Base-by-base conservation (phyloP, 495 filamentous ascomycete genomes). In the Trichodelitschia bisporula region DNA sequence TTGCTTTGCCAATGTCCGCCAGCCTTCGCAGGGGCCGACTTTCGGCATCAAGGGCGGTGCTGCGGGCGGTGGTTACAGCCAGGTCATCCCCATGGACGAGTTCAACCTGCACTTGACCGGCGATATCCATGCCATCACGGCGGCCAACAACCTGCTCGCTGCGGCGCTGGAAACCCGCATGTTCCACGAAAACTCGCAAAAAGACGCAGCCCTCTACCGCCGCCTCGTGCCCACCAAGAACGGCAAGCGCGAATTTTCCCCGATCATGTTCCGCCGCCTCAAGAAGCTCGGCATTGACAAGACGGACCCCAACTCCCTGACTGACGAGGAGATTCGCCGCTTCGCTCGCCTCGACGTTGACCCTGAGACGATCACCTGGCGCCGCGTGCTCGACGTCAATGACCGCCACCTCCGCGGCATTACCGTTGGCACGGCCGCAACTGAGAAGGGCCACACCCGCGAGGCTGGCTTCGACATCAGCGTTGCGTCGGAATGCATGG, bases 71-170 rank as follows among this genome's bases (percentile, higher is more conserved):
- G 86, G 86, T 11, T 97, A 92, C 59, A 89, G 78, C 49, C 86
- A 97, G 51, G 86, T 95, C 43, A 95, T 97, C 40, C 86, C 86
- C 31, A 97, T 97, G 86, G 86, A 97, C 39, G 86, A 97, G 49
- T 97, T 97, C 61, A 97, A 97, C 48, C 59, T 97, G 37, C 86
- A 97, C 47, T 55, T 97, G 47, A 97, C 86, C 25, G 86, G 86
- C 40, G 86, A 97, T 48, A 95, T 97, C 37, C 86, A 97, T 48
- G 86, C 86, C 24, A 84, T 97, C 44, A 78, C 82, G 20, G 86
- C 86, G 6, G 86, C 86, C 3, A 97, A 95, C 59, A 97, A 97
- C 54, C 62, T 97, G 24, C 72, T 97, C n/a, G 86, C 86, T 33
- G 86, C 86, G 25, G 86, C 86, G 9, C 91, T 97, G 41, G 86